A percentile compares a stretch with the other conserved stretches of the same genome.
Conservation (phyloP, 2,329 filamentous ascomycete genomes). For the Pseudogymnoascus sp. region DNA sequence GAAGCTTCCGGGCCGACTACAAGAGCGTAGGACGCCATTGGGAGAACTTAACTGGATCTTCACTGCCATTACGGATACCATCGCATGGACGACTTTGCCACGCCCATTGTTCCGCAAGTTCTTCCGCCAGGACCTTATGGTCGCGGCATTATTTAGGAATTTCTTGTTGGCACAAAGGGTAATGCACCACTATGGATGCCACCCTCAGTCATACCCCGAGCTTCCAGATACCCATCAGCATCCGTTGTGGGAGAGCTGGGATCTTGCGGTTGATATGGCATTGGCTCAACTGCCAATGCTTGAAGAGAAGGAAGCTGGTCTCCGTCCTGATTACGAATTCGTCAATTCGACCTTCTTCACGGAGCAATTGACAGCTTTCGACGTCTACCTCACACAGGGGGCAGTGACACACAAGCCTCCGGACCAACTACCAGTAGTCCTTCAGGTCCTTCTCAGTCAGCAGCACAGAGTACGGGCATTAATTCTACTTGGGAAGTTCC, state of each 20-base stretch:
- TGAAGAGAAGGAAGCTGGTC: conserved; percentile 65
- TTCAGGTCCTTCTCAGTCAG: conserved; percentile 92
- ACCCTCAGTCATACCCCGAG: conserved; percentile 82
- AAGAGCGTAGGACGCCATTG: conserved; percentile 85
- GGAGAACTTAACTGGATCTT: conserved; percentile 99
- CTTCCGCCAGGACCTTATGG: conserved; percentile 96
- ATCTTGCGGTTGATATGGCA: conserved; percentile 92
- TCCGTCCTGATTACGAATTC: conserved; percentile 68
- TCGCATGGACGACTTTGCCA: conserved; percentile 92
- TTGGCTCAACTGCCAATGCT: conserved; percentile 80
- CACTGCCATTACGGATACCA: conserved; percentile 96
- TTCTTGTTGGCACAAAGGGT: conserved; percentile 90
- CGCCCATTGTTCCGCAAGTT: conserved; percentile 91
- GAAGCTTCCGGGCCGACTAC: conserved; percentile 81
- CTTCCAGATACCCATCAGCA: conserved; percentile 95
- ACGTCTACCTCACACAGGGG: conserved; percentile 82
- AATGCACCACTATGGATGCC: conserved; percentile 93
- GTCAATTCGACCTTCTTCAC: conserved; percentile 94
- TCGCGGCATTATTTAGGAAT: conserved; percentile 94
- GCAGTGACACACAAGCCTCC: conserved; percentile 80
- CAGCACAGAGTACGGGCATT: conserved; percentile 86
- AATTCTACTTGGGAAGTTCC: conserved; percentile 84
- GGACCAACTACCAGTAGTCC: conserved; percentile 89
- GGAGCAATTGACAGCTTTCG: conserved; percentile 93
- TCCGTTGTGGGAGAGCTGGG: conserved; percentile 95